Evolutionary conservation across 768 basidiomycete species (phyloP), one percentile per base, ranked within the genome.

Genomic region (Suillus decipiens): DNA sequence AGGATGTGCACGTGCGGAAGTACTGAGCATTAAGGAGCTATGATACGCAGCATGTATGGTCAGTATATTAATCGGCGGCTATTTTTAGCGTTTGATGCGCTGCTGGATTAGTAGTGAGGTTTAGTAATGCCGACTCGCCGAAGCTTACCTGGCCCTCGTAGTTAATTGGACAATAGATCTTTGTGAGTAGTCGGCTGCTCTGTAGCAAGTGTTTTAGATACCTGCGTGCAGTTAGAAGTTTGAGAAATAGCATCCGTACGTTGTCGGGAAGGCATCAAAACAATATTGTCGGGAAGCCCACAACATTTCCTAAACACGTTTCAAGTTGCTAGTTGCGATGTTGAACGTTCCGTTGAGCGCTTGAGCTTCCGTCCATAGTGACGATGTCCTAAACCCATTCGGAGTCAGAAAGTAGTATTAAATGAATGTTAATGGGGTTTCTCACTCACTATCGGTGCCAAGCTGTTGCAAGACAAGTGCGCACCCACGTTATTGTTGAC

Each of bases 381-480:
- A 34, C 5, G 31, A 5, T 53, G 19, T 36, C 51, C 31, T 33
- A n/a, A 34, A 53, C 19, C n/a, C 51, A 53, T 33, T 34, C 51
- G 31, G 28, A 51, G 17, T 51, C 51, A 33, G 37, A 5, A 57
- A 37, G 34, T 5, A 14, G 11, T 9, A 37, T 10, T 24, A 3
- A 12, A 28, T 28, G 28, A 28, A 28, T 28, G 3, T 28, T 47
- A 47, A 11, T 36, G 22, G 5, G 17, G 3, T 22, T 57, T 19
- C 24, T 41, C 17, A 57, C 56, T 41, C 22, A 39, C 9, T 15
- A 56, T 17, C 15, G 24, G 17, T 33, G 10, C 31, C 51, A 53
- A 53, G 51, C 31, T 10, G 31, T n/a, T 53, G 51, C 31, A 53
- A 31, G 51, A 33, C 51, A 53, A 34, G 48, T 50, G 48, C 36